phyloP scores from a whole-genome alignment of 352 stramenopile genomes.

The Pythium apleroticum region DNA sequence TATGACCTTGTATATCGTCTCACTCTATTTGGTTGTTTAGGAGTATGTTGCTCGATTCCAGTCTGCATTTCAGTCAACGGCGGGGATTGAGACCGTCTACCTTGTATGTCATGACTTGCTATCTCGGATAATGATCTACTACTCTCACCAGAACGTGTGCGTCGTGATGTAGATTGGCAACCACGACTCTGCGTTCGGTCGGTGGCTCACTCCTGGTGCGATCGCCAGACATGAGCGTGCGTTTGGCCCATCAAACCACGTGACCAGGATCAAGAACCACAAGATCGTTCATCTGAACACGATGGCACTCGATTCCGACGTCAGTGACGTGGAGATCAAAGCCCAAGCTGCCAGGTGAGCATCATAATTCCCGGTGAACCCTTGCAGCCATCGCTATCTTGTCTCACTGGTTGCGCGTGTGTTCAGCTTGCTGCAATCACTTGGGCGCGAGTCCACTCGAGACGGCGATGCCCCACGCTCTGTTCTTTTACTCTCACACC shows the following conservation, averaged over 20 bases:
- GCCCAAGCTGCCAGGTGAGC: constrained; percentile 43
- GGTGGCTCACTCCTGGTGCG: constrained; percentile 38
- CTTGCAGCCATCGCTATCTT: not conserved
- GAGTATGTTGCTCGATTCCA: constrained; percentile 58
- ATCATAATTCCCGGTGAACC: not conserved
- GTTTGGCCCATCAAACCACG: constrained; percentile 59
- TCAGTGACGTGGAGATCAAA: constrained; percentile 43
- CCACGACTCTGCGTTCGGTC: constrained; percentile 73
- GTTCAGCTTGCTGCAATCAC: constrained; percentile 44
- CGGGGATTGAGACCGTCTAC: constrained; percentile 51
- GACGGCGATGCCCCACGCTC: constrained; percentile 18
- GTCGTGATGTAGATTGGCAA: constrained; percentile 54
- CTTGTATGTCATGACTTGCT: constrained; percentile 30
- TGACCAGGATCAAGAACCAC: constrained; percentile 49
- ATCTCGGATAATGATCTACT: not conserved
- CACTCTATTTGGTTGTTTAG: constrained; percentile 13
- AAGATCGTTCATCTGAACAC: constrained; percentile 71
- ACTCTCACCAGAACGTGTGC: not conserved
- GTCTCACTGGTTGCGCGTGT: not conserved
- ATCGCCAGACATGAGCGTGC: constrained; percentile 55
- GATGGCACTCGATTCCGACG: constrained; percentile 74
- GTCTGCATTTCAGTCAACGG: constrained; percentile 36
- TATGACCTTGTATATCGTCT: not conserved
- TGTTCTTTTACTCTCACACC: constrained; percentile 57
- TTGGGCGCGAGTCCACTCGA: constrained; percentile 35